Evolutionary conservation across 345 rosid genomes (phyloP), one percentile per base, ranked within the genome.

Genomic region (Mercurialis annua): DNA sequence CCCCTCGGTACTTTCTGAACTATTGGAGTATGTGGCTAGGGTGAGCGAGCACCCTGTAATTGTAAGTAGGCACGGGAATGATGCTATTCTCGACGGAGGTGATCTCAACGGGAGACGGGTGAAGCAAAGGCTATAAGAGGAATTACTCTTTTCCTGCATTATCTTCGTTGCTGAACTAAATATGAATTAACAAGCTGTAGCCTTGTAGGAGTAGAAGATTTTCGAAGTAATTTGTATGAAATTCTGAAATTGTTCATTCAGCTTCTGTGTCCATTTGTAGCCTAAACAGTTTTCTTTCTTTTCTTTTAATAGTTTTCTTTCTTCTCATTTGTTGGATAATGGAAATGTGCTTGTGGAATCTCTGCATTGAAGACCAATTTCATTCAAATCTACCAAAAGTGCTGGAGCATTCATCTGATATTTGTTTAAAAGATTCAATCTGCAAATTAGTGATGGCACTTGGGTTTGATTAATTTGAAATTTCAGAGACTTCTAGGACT

Each of bases 91-190:
- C 6, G 96, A 89, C 73, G 87, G 54, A 47, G 49, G 87, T 21
- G 96, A 87, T 47, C 46, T 62, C 26, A 81, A 81, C 27, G 90
- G 90, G 21, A 78, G 96, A 64, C 80, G 96, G 64, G 92, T 89
- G 75, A 89, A 89, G 81, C 96, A 78, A 67, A 84, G 92, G 80
- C 31, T 61, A 21, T 61, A 61, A 23, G 50, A 24, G 26, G 43
- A 23, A 40, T 14, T 18, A 18, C 52, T 64, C 54, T 54, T 44
- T 17, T 31, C 62, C 53, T 67, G 69, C 79, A 87, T 62, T 24
- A 26, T 29, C 70, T 36, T 67, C 68, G 70, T 77, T 68, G 72
- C 56, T n/a, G 24, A 64, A 59, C 46, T 52, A 50, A 29, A 58
- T 3, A 43, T 36, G 16, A 64, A 46, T 59, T 31, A 47, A 61